These are phyloP conservation scores for Paspalum vaginatum DNA, from an alignment of 176 grass and related monocot genomes.

Conservation along the genomic window DNA sequence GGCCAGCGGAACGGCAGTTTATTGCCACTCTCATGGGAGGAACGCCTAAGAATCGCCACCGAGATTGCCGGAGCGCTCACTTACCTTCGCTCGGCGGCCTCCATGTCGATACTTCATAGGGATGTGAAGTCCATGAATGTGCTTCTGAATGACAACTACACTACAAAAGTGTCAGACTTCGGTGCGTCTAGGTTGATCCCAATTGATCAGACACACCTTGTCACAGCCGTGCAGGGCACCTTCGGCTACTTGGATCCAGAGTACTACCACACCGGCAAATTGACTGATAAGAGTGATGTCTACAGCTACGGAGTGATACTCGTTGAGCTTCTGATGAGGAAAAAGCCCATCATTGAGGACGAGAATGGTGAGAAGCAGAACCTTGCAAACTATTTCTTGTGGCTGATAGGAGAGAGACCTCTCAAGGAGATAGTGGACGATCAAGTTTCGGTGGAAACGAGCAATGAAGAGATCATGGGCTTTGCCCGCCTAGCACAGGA, in stretches of 20 bases:
- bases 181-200: constrained; percentile 25
- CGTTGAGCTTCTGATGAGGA: constrained; percentile 24
- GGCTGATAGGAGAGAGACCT: not conserved
- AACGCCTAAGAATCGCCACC: constrained; percentile 10
- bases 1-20: not conserved
- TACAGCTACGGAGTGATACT: constrained; percentile 37
- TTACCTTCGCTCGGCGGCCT: constrained; percentile 36
- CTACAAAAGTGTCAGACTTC: constrained; percentile 19
- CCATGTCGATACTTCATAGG: constrained; percentile 14
- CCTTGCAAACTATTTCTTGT: constrained; percentile 32
- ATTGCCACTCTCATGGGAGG: constrained; percentile 3
- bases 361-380: constrained; percentile 35
- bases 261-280: constrained; percentile 26
- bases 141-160: constrained; percentile 25
- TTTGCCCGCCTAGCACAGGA: not conserved
- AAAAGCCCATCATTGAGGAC: not conserved
- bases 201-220: constrained; percentile 18
- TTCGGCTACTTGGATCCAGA: constrained; percentile 40
- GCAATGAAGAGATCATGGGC: not conserved
- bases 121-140: constrained; percentile 46
- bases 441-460: not conserved
- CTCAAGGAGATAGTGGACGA: not conserved
- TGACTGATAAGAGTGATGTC: constrained; percentile 36
- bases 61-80: constrained; percentile 23
- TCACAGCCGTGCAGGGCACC: not conserved